These are phyloP conservation scores for Phalaenopsis hybrid DNA, from an alignment of 116 monocot species.

Conservation along the genomic window DNA sequence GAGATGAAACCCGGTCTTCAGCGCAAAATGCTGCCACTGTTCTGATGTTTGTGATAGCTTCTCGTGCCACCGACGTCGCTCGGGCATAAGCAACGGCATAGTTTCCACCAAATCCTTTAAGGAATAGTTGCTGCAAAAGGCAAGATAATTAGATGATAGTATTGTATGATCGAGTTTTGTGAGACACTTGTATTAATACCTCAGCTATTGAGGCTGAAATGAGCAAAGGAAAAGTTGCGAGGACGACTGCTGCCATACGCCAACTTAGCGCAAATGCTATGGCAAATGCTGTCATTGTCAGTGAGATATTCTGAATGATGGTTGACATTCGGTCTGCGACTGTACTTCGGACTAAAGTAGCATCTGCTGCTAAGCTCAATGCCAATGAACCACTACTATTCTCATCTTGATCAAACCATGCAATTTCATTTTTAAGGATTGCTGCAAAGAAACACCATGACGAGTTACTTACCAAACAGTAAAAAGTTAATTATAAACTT, in stretches of 20 bases:
- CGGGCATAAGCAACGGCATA: constrained; percentile 19
- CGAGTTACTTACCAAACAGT: too few relatives aligned
- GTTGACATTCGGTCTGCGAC: constrained; percentile 36
- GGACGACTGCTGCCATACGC: constrained; percentile 34
- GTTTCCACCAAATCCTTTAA: constrained; percentile 33
- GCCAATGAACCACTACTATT: constrained; percentile 27
- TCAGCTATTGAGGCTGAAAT: constrained; percentile 35
- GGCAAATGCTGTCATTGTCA: constrained; percentile 27
- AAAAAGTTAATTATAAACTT: too few relatives aligned
- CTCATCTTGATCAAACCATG: constrained; percentile 41
- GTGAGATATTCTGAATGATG: constrained; percentile 35
- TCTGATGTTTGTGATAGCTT: constrained; percentile 31
- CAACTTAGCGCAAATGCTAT: constrained; percentile 37
- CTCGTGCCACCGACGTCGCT: constrained; percentile 24
- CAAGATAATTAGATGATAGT: background rate
- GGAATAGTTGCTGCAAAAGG: constrained; percentile 30
- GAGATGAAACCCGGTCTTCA: constrained; percentile 15
- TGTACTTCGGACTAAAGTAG: constrained; percentile 29
- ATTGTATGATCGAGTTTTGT: background rate
- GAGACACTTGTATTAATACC: constrained; percentile 13
- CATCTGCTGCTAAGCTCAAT: constrained; percentile 36
- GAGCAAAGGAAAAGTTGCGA: constrained; percentile 40
- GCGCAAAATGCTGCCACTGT: constrained; percentile 35
- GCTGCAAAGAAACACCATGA: constrained; percentile 14
- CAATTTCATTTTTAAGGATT: constrained; percentile 39